Evolutionary conservation across 1,139 yeast genomes (phyloP).

Genomic region (Magnusiomyces tetraspermus): DNA sequence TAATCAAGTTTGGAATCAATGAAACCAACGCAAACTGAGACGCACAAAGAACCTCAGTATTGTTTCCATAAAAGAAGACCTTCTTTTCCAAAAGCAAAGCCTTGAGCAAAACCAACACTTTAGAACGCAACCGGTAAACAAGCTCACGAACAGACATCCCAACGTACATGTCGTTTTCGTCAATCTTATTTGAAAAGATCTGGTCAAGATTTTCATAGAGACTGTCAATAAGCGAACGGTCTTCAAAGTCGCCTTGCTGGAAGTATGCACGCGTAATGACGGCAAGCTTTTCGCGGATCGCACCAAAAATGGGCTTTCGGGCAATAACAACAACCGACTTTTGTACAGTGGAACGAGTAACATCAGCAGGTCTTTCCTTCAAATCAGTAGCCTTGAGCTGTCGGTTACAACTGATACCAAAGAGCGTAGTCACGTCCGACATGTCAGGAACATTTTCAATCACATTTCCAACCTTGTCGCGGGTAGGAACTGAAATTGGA

Average conservation of each 20-base stretch:
- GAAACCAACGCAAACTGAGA: constrained; percentile 58
- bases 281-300: constrained; percentile 79
- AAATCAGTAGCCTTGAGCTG: constrained; percentile 64
- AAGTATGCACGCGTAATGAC: constrained; percentile 84
- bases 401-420: constrained; percentile 89
- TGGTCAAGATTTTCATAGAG: constrained; percentile 63
- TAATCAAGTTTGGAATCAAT: constrained; percentile 66
- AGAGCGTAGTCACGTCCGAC: constrained; percentile 58
- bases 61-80: constrained; percentile 61
- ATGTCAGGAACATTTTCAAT: constrained; percentile 27
- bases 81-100: constrained; percentile 67
- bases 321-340: constrained; percentile 85
- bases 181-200: constrained; percentile 33
- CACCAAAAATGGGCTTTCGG: constrained; percentile 74
- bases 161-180: constrained; percentile 55
- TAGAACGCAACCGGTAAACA: constrained; percentile 48
- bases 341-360: constrained; percentile 83
- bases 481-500: constrained; percentile 36
- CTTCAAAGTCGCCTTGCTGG: constrained; percentile 66
- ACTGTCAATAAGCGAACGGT: constrained; percentile 56
- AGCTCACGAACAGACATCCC: constrained; percentile 67
- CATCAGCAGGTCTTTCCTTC: constrained; percentile 48
- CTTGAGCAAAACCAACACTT: constrained; percentile 63
- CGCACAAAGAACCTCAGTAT: constrained; percentile 70
- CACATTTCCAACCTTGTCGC: constrained; percentile 29